These are phyloP conservation scores for Rickenella mellea DNA, from an alignment of 768 basidiomycete species.

Conservation along the genomic window DNA sequence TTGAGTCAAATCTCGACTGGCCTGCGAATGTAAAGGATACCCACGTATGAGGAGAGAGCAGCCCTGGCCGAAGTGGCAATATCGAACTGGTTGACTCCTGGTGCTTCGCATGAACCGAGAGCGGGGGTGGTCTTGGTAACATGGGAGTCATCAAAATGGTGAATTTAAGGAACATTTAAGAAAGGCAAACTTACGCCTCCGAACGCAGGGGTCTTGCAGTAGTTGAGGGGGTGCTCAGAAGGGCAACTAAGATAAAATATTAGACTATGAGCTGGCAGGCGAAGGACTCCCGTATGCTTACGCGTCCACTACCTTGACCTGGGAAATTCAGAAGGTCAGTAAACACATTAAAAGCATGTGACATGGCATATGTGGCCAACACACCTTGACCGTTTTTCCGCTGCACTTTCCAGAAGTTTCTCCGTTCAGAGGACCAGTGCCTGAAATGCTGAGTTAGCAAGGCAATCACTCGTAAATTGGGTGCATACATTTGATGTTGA, in stretches of 20 bases:
- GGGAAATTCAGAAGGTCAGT: no score
- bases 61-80: conserved; percentile 23
- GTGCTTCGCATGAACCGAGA: conserved; percentile 21
- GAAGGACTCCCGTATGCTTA: no score
- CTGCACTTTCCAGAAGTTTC: conserved; percentile 18
- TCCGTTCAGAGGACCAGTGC: conserved; percentile 18
- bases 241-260: conserved; percentile 15
- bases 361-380: no score
- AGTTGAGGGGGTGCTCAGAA: conserved; percentile 24
- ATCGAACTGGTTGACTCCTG: conserved; percentile 21
- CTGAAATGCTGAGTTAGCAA: no score
- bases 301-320: conserved; percentile 26
- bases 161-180: no score
- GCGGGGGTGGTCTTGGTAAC: conserved; percentile 15
- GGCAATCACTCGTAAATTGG: no score
- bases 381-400: conserved; percentile 22
- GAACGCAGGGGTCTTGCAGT: conserved; percentile 22
- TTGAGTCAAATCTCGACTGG: background rate
- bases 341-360: no score
- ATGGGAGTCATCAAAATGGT: background rate
- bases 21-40: conserved; percentile 5
- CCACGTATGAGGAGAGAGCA: conserved; percentile 21
- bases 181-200: conserved; percentile 14
- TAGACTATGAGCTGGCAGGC: no score
- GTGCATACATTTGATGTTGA: conserved; percentile 21